These are phyloP conservation scores for Dactylellina drechsleri DNA, from an alignment of 2,329 filamentous ascomycete species.

Conservation along the genomic window DNA sequence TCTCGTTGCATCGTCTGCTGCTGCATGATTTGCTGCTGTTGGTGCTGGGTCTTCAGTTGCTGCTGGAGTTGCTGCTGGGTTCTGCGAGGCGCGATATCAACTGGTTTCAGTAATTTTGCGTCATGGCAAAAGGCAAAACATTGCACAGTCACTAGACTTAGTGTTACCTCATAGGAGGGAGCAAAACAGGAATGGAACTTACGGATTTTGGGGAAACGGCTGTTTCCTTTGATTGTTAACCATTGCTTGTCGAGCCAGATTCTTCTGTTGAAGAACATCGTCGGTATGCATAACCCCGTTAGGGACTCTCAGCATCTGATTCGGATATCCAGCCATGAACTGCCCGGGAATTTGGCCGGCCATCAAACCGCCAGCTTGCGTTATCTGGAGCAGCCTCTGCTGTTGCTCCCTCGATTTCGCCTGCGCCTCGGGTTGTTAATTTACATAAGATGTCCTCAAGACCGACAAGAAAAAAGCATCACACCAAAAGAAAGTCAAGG, in stretches of 20 bases:
- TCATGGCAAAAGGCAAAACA: slow-evolving; percentile 55
- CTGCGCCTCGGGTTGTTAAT: slow-evolving; percentile 55
- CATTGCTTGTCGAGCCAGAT: slow-evolving; percentile 59
- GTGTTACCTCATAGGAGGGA: slow-evolving; percentile 34
- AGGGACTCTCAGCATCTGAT: slow-evolving; percentile 58
- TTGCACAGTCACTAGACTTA: slow-evolving; percentile 53
- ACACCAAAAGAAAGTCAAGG: slow-evolving; percentile 31
- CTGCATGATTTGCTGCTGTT: slow-evolving; percentile 74
- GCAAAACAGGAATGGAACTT: slow-evolving; percentile 19
- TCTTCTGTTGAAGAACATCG: slow-evolving; percentile 56
- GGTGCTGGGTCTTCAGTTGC: slow-evolving; percentile 62
- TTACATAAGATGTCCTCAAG: slow-evolving; percentile 44
- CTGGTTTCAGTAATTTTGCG: slow-evolving; percentile 54
- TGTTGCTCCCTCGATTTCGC: slow-evolving; percentile 77
- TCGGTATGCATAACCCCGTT: slow-evolving; percentile 57
- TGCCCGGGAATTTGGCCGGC: slow-evolving; percentile 57
- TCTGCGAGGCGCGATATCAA: slow-evolving; percentile 54
- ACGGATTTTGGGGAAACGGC: slow-evolving; percentile 49
- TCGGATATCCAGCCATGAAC: slow-evolving; percentile 56
- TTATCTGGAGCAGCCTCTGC: slow-evolving; percentile 78
- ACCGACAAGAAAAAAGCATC: slow-evolving; percentile 3
- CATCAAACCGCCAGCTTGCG: slow-evolving; percentile 55
- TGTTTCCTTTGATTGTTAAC: slow-evolving; percentile 57
- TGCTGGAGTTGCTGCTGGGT: slow-evolving; percentile 55
- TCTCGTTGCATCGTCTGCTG: slow-evolving; percentile 70